Evolutionary conservation across 148 eudicot species (phyloP).

Genomic region (Nyssa sinensis): DNA sequence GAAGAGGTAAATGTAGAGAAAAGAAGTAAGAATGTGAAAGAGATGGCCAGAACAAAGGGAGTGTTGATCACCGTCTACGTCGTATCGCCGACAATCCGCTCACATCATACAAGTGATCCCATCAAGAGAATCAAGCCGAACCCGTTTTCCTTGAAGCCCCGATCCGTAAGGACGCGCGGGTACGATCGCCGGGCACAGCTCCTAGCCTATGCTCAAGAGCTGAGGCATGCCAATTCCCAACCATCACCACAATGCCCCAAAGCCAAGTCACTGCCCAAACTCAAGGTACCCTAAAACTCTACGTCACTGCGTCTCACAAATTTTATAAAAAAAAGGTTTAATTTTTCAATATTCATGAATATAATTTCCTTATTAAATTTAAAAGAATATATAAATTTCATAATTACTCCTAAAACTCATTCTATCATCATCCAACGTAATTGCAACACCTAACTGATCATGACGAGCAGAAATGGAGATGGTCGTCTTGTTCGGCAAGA

Average conservation of each 20-base stretch:
- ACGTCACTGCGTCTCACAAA: no score
- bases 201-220: conserved; percentile 48
- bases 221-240: conserved; percentile 27
- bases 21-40: background rate
- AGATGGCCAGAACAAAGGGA: conserved; percentile 14
- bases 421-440: background rate
- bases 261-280: conserved; percentile 19
- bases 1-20: background rate
- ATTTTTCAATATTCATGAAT: no score
- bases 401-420: no score
- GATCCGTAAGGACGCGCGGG: conserved; percentile 15
- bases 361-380: no score
- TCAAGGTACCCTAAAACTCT: conserved; percentile 16
- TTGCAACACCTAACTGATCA: background rate
- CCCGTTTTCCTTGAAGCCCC: conserved; percentile 12
- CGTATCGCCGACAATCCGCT: conserved; percentile 27
- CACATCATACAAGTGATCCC: conserved; percentile 5
- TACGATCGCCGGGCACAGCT: conserved; percentile 58
- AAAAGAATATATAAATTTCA: no score
- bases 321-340: no score
- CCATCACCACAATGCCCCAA: conserved; percentile 16
- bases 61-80: conserved; percentile 50
- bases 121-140: conserved; percentile 19
- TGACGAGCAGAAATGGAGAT: conserved; percentile 36
- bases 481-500: conserved; percentile 18